Evolutionary conservation across 1,139 yeast species (phyloP).

Genomic region (Pneumocystis canis): DNA sequence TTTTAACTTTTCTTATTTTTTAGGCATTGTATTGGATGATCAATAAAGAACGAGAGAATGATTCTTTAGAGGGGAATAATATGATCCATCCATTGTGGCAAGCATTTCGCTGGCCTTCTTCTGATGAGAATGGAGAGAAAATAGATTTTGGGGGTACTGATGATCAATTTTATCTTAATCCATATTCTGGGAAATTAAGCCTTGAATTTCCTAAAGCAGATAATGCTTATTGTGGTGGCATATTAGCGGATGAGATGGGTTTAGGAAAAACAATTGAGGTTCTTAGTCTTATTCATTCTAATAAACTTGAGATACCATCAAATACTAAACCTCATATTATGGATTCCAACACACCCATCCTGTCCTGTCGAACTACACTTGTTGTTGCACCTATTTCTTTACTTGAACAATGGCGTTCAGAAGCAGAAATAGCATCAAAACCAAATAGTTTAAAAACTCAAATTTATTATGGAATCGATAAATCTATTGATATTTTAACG

Average conservation of each 20-base stretch:
- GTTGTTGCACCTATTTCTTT: slow-evolving; percentile 86
- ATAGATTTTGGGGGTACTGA: slow-evolving; percentile 7
- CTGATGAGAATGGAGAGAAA: slow-evolving; percentile 14
- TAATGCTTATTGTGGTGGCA: slow-evolving; percentile 58
- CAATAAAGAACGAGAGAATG: slow-evolving; percentile 39
- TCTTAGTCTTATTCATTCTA: slow-evolving; percentile 45
- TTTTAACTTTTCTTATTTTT: slow-evolving; percentile 11
- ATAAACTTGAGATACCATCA: slow-evolving; percentile 7
- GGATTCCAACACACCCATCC: slow-evolving; percentile 25
- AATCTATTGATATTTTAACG: slow-evolving; percentile 29
- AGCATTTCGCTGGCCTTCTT: slow-evolving; percentile 58
- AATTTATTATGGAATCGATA: slow-evolving; percentile 61
- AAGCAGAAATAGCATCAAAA: slow-evolving; percentile 40
- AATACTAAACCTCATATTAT: slow-evolving; percentile 3
- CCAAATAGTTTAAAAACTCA: slow-evolving; percentile 20
- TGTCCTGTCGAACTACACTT: slow-evolving; percentile 56
- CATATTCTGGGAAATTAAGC: slow-evolving; percentile 72
- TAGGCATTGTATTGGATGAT: slow-evolving; percentile 23
- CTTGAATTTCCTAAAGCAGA: slow-evolving; percentile 40
- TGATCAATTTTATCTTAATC: slow-evolving; percentile 52
- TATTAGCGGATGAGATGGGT: slow-evolving; percentile 96
- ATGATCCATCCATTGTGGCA: slow-evolving; percentile 80
- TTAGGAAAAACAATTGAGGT: slow-evolving; percentile 85
- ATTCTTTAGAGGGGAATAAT: slow-evolving; percentile 28
- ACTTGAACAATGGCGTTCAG: slow-evolving; percentile 80